These are phyloP conservation scores for Cucumis hystrix DNA, from an alignment of 306 rosid genomes.

Conservation along the genomic window DNA sequence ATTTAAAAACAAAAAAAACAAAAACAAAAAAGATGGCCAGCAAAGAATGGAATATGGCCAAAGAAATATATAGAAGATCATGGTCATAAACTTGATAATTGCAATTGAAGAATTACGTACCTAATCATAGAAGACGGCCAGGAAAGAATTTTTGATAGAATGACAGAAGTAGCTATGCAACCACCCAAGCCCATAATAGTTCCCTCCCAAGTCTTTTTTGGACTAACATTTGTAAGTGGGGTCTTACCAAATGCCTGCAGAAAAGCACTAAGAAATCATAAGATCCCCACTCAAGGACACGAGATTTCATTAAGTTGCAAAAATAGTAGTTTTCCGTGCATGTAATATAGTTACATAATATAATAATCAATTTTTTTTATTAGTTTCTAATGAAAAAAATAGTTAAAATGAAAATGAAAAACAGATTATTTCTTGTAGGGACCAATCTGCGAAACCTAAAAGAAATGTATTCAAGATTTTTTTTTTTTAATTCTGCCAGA, in stretches of 20 bases:
- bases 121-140: slow-evolving; percentile 74
- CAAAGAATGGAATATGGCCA: too few species aligned
- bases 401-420: too few species aligned
- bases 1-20: too few species aligned
- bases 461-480: background rate
- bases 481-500: background rate
- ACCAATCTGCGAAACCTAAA: too few species aligned
- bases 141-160: slow-evolving; percentile 52
- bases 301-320: background rate
- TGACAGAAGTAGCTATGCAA: slow-evolving; percentile 60
- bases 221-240: slow-evolving; percentile 78
- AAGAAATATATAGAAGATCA: background rate
- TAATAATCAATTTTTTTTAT: too few species aligned
- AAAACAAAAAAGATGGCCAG: too few species aligned
- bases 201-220: slow-evolving; percentile 99
- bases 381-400: too few species aligned
- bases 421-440: too few species aligned
- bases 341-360: background rate
- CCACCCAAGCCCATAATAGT: slow-evolving; percentile 85
- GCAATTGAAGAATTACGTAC: slow-evolving; percentile 26
- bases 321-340: background rate
- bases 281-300: background rate
- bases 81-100: background rate
- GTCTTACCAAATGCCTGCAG: slow-evolving; percentile 88
- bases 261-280: slow-evolving; percentile 10